Base-by-base conservation (phyloP, 257 asterid genomes). In the Ehretia macrophylla region DNA sequence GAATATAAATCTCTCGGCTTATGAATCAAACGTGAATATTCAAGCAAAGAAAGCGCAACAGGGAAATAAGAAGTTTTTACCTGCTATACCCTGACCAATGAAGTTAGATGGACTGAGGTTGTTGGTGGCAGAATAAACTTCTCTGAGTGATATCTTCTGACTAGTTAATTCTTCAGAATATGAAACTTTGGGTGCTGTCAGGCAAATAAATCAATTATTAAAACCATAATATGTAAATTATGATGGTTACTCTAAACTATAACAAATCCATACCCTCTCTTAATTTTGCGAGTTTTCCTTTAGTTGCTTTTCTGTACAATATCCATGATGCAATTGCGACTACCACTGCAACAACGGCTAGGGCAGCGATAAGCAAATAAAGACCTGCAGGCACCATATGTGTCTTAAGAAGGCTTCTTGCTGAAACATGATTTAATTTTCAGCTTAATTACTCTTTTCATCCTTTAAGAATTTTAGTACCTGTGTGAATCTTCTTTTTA, bases 51-150 rank as follows among this genome's bases (percentile, higher is more conserved):
- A 49, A 18, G 17, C 9, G 54, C 20, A 17, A 1, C 12, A 10
- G 54, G 10, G n/a, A 10, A 14, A 13, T 58, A 1, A 8, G 27
- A 27, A 38, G 8, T 17, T 21, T 22, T 67, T 56, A 80, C 96
- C 96, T 63, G 97, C 95, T 56, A 88, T 62, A 45, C 95, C 97
- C 65, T 88, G 91, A 8, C 95, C 97, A 20, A 89, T 89, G 70
- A 83, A 78, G 79, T 89, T 84, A n/a, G 77, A 46, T 60, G 75
- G 76, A 46, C 79, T 84, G 51, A 84, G 85, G 63, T 77, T 74
- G 68, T 82, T 59, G 14, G 95, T 84, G 46, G 94, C 85, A 10
- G 69, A 59, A 59, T 67, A 67, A 58, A 89, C 82, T 47, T 84
- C 78, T 68, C 58, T 75, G 0, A 78, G 55, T 14, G 95, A 69